Evolutionary conservation across 441 rosid species (phyloP).

Genomic region (Erysimum pusillum): DNA sequence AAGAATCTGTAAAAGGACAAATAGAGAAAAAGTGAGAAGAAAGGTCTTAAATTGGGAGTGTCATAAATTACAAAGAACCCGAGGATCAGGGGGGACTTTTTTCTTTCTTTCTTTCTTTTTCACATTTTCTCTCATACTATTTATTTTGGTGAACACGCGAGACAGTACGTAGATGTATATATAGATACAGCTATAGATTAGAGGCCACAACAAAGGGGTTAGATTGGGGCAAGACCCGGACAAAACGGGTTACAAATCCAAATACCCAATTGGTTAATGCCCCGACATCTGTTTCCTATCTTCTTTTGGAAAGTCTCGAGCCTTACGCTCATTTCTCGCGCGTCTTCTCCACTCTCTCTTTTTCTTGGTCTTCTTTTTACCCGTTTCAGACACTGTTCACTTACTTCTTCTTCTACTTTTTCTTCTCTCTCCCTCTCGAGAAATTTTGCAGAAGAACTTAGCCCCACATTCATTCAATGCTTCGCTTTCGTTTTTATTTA

Average conservation of each 20-base stretch:
- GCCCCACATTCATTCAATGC: constrained; percentile 44
- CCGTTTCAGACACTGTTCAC: constrained; percentile 1
- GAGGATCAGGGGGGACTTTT: constrained; percentile 51
- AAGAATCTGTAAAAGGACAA: constrained; percentile 39
- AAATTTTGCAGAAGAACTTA: constrained; percentile 25
- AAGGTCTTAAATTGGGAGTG: constrained; percentile 54
- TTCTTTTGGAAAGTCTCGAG: constrained; percentile 39
- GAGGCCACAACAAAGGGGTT: constrained; percentile 1
- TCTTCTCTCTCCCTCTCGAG: background rate
- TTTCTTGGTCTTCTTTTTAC: constrained; percentile 4
- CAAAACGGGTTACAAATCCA: constrained; percentile 68
- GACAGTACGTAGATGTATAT: constrained; percentile 34
- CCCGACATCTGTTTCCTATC: constrained; percentile 49
- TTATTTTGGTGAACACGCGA: constrained; percentile 39
- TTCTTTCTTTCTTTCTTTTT: background rate
- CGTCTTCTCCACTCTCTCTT: constrained; percentile 36
- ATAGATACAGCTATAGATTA: constrained; percentile 37
- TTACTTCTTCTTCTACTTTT: background rate
- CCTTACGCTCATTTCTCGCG: constrained; percentile 33
- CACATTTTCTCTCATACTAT: background rate
- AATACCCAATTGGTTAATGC: constrained; percentile 51
- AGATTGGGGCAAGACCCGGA: constrained; percentile 61
- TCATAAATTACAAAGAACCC: constrained; percentile 66
- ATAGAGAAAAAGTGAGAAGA: constrained; percentile 28
- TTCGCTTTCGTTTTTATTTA: constrained; percentile 22